Conservation (phyloP, 345 rosid genomes). For the Raphanus raphanistrum region DNA sequence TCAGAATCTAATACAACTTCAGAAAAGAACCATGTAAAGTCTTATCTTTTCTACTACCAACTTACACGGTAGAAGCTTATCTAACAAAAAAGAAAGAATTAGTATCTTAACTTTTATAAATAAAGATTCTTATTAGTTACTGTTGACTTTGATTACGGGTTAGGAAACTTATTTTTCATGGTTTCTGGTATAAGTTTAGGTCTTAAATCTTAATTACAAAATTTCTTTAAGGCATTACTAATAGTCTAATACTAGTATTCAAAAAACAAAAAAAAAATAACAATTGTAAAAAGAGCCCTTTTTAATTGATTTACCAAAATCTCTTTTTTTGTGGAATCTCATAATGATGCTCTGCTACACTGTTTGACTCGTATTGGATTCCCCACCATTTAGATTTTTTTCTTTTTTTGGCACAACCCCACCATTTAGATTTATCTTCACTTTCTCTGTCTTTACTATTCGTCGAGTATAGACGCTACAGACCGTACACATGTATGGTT, state of each 20-base stretch:
- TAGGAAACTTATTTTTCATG: neutral
- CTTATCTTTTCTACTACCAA: conserved; percentile 21
- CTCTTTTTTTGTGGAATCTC: conserved; percentile 34
- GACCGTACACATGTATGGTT: conserved; percentile 23
- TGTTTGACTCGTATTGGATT: conserved; percentile 37
- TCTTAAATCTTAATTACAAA: neutral
- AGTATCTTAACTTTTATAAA: neutral
- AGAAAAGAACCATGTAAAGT: conserved; percentile 3
- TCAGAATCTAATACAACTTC: neutral
- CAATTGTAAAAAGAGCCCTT: neutral
- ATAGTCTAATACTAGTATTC: no score
- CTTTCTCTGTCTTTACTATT: conserved; percentile 1
- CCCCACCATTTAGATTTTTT: conserved; percentile 19
- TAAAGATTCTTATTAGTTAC: neutral
- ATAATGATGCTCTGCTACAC: conserved; percentile 35
- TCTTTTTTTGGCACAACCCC: no score
- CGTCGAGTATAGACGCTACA: neutral
- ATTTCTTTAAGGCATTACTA: neutral
- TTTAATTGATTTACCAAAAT: neutral
- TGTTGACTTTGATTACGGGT: neutral
- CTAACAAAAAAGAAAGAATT: neutral
- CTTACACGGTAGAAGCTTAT: neutral
- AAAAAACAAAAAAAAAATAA: neutral
- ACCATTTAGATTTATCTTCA: conserved; percentile 2
- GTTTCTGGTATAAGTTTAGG: neutral